Evolutionary conservation across 2,329 filamentous ascomycete species (phyloP), one percentile per base, ranked within the genome.

Genomic region (Alternaria consortialis): DNA sequence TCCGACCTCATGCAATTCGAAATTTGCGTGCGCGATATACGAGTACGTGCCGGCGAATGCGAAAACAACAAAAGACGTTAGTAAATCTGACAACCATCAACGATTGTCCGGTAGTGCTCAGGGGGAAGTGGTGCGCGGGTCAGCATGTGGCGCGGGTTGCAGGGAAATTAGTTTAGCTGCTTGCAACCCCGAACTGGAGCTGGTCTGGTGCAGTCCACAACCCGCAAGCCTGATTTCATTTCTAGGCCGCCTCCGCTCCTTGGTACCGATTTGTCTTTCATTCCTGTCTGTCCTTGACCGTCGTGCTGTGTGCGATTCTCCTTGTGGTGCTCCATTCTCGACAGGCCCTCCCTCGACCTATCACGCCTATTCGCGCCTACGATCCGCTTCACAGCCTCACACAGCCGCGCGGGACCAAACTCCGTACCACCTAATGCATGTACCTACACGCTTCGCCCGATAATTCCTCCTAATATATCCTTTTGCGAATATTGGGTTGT

Each of bases 251-350:
- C 60, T 55, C 53, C 54, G 48, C 57, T 56, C 40, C 40, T 36
- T 54, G 44, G 27, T 48, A 23, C 47, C 43, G 43, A 47, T 40
- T 48, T 46, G 46, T 55, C 54, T 65, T 53, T 46, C 51, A 57
- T 62, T 61, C 60, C 43, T 56, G 58, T 61, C 56, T 50, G 34
- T 64, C 60, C 48, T 64, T 63, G 56, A 52, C 52, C 43, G 43
- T 34, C 56, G 56, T 37, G 47, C 25, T 29, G 25, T 46, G 44
- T 47, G 29, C 23, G 31, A 51, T 37, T 29, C 42, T 47, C 44
- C 53, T 15, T 42, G 44, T 32, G 29, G 44, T 36, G 54, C 20
- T 27, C 27, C 23, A 12, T 4, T 53, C 17, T 43, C 34, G 53
- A 9, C 42, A 27, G 39, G 43, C 58, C 11, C 20, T 23, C 31